These are phyloP conservation scores for Casaregolazyma suthepensis DNA, from an alignment of 1,139 yeast genomes.

Conservation along the genomic window DNA sequence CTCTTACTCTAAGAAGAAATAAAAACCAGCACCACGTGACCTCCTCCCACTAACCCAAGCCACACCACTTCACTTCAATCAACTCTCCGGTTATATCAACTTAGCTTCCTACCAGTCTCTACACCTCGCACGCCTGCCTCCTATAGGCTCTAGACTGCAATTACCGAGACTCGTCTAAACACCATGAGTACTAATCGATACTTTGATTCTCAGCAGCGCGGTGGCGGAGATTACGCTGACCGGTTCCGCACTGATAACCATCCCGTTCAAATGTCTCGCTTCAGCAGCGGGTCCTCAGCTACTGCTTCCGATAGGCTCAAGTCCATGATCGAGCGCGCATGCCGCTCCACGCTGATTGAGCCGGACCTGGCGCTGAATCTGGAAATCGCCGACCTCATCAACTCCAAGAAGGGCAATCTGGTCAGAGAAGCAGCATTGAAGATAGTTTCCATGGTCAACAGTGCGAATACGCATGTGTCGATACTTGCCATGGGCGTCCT, in stretches of 20 bases:
- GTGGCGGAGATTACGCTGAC: constrained; percentile 32
- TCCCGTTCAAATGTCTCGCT: constrained; percentile 16
- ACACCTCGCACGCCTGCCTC: not conserved
- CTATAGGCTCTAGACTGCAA: not conserved
- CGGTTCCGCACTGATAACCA: constrained; percentile 33
- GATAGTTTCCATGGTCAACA: constrained; percentile 78
- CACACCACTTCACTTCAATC: not conserved
- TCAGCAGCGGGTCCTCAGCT: constrained; percentile 14
- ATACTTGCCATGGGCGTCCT: constrained; percentile 54
- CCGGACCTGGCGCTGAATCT: constrained; percentile 85
- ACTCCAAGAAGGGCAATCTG: constrained; percentile 83
- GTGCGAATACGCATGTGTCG: constrained; percentile 74
- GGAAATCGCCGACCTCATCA: constrained; percentile 89
- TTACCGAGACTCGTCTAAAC: not conserved
- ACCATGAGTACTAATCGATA: constrained; percentile 13
- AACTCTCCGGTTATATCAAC: not conserved
- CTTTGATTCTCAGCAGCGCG: constrained; percentile 15
- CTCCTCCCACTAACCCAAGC: not conserved
- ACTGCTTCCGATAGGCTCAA: constrained; percentile 3
- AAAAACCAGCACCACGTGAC: not conserved
- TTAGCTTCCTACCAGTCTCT: not conserved
- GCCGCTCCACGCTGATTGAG: constrained; percentile 75
- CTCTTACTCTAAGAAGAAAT: not conserved
- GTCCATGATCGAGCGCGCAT: constrained; percentile 59
- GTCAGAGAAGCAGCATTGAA: constrained; percentile 93